phyloP scores from a whole-genome alignment of 768 basidiomycete genomes.

The Xerocomellus dryophilus region DNA sequence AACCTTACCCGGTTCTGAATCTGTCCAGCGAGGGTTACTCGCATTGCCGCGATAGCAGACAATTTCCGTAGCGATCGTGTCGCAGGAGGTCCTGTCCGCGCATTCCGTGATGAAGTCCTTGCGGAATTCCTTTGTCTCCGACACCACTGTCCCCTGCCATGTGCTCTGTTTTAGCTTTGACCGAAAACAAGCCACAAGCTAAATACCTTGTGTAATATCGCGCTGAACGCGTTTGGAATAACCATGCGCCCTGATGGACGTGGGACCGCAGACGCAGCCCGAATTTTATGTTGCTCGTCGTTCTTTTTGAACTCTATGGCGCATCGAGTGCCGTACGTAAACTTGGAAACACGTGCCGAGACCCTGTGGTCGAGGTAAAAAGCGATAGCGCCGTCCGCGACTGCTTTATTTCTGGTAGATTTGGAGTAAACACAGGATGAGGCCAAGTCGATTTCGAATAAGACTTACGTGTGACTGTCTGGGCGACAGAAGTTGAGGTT shows the following conservation, averaged over 20 bases:
- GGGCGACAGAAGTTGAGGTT: conserved; percentile 46
- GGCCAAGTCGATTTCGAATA: conserved; percentile 2
- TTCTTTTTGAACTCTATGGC: conserved; percentile 29
- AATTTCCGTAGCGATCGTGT: conserved; percentile 30
- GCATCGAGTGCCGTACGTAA: conserved; percentile 38
- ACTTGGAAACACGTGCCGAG: conserved; percentile 37
- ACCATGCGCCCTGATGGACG: conserved; percentile 33
- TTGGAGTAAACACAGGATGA: not conserved
- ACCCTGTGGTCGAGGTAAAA: conserved; percentile 46
- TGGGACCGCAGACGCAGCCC: conserved; percentile 27
- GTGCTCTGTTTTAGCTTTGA: not conserved
- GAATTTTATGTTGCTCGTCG: conserved; percentile 30
- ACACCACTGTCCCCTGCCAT: conserved; percentile 27
- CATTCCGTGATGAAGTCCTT: conserved; percentile 34
- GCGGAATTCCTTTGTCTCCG: conserved; percentile 31
- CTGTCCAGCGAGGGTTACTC: conserved; percentile 29
- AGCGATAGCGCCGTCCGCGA: conserved; percentile 43
- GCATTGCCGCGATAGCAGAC: conserved; percentile 29
- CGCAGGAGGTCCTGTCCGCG: conserved; percentile 27
- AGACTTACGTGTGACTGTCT: conserved; percentile 47
- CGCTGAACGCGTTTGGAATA: conserved; percentile 33
- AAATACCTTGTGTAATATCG: conserved; percentile 29
- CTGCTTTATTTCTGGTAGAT: conserved; percentile 42
- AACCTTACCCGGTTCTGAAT: conserved; percentile 28
- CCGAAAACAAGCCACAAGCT: not conserved